Conservation (phyloP, 2,329 filamentous ascomycete species). For the Decorospora gaudefroyi region DNA sequence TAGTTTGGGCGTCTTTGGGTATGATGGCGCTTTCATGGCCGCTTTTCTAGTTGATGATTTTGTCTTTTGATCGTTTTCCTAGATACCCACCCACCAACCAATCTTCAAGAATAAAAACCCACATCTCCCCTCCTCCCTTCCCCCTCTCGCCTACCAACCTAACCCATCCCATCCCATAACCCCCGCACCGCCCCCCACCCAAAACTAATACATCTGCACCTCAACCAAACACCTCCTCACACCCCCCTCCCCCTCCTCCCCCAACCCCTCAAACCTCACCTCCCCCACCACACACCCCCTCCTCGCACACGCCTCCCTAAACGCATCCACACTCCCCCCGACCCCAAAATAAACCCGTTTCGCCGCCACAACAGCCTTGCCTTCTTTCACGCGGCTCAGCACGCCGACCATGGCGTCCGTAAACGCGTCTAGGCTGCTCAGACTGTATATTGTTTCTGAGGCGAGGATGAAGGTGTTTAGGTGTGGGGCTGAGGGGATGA, state of each 20-base stretch:
- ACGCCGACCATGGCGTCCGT: conserved; percentile 67
- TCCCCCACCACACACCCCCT: conserved; percentile 54
- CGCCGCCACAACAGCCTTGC: conserved; percentile 70
- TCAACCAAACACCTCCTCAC: conserved; percentile 55
- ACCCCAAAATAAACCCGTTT: conserved; percentile 86
- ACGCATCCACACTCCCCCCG: conserved; percentile 78
- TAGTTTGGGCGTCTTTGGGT: too few relatives aligned
- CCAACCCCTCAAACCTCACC: conserved; percentile 54
- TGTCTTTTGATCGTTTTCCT: not conserved
- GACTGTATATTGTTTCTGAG: conserved; percentile 83
- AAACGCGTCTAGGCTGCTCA: conserved; percentile 70
- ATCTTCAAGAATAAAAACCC: not conserved
- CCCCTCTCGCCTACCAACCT: too few relatives aligned
- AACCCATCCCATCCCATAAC: too few relatives aligned
- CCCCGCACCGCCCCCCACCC: too few relatives aligned
- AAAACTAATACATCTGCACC: conserved; percentile 49
- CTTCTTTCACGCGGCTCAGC: conserved; percentile 57
- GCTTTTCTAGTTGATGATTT: not conserved
- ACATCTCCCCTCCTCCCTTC: too few relatives aligned
- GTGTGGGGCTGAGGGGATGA: conserved; percentile 54
- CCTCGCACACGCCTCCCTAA: conserved; percentile 55
- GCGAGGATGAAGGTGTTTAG: conserved; percentile 62
- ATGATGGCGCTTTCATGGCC: not conserved
- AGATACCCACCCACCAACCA: conserved; percentile 8
- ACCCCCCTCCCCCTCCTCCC: conserved; percentile 46